Base-by-base conservation (phyloP, 2,329 filamentous ascomycete genomes). In the Diaporthe amygdali region DNA sequence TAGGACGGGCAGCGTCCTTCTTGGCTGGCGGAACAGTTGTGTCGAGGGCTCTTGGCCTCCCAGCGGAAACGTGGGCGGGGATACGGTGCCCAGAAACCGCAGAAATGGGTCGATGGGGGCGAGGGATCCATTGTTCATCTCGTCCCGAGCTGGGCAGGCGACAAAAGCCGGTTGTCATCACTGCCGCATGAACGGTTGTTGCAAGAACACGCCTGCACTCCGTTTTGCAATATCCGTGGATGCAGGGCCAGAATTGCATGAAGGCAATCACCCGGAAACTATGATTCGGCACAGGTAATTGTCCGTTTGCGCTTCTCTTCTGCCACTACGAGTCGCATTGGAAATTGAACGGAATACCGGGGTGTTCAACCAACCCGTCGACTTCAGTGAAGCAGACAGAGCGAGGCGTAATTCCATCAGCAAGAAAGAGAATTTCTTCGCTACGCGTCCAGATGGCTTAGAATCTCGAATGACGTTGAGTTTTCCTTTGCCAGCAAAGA, bases 21-120 rank as follows among this genome's bases (percentile, higher is more conserved):
- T 64, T 64, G 59, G 59, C 59, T 49, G 59, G 59, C 59, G 59
- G 59, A 64, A 64, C 59, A 30, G 41, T 37, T 49, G 44, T 64
- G 44, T 64, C 59, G 44, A 64, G 44, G 44, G n/a, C 59, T 64
- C 59, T 64, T 64, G 59, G 59, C 59, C 59, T 64, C 59, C 44
- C 59, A 49, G 59, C 59, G 59, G 59, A 64, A 64, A 49, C 59
- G 27, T 49, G 59, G 37, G 59, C 59, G 59, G 59, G 59, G 59
- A 20, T 46, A 30, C 59, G 59, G 49, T 49, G 59, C 59, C 59
- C 59, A 64, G 59, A 49, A 64, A 64, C 14, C 59, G 59, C 59
- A 64, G 59, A 64, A 64, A 64, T 49, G 59, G 59, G 59, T 49
- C 59, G 47, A 20, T 49, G 44, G 59, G 41, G 41, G 30, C 59